Evolutionary conservation across 2,329 filamentous ascomycete species (phyloP), one percentile per base, ranked within the genome.

Genomic region (Xylaria hypoxylon): DNA sequence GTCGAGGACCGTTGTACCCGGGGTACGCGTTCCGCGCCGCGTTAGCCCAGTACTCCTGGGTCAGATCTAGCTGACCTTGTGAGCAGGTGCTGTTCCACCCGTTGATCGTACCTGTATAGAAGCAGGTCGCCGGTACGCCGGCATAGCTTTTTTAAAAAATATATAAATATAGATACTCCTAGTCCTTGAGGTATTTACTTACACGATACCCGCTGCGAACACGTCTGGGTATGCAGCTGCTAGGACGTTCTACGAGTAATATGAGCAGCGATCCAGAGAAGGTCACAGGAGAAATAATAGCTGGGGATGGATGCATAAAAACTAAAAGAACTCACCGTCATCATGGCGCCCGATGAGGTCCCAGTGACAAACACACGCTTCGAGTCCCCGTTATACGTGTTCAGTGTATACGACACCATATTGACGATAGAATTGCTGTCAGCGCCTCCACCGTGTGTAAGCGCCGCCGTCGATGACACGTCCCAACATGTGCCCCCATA

Each of bases 361-460:
- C 87, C 87, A 0, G 84, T 86, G 1, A 84, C 84, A 66, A 84
- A 89, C 1, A 89, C 84, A 61, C 80, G 81, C 67, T 73, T 78
- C 33, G 81, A 71, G 71, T 89, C 84, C 28, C 80, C 86, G 1
- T 79, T 78, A 76, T 89, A 88, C 72, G 81, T 81, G 8, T 74
- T 68, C n/a, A 89, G 75, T 3, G 85, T 80, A 70, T 86, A 88
- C 44, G 77, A 79, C 52, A 89, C 86, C 86, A 89, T 89, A 72
- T 85, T 87, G 26, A 83, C 84, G 63, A 90, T 86, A 0, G 81
- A 80, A 47, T 84, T 83, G 55, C 81, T 85, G 74, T 89, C 85
- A 2, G 85, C 85, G 24, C 87, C 86, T 7, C 85, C 86, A 62
- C 85, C 80, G 70, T 87, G 87, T 2, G 81, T 84, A 1, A 89